Percentiles rank a stretch among this genome's conserved stretches.
phyloP scores from a whole-genome alignment of 495 filamentous ascomycete genomes.

The Xylaria scruposa region DNA sequence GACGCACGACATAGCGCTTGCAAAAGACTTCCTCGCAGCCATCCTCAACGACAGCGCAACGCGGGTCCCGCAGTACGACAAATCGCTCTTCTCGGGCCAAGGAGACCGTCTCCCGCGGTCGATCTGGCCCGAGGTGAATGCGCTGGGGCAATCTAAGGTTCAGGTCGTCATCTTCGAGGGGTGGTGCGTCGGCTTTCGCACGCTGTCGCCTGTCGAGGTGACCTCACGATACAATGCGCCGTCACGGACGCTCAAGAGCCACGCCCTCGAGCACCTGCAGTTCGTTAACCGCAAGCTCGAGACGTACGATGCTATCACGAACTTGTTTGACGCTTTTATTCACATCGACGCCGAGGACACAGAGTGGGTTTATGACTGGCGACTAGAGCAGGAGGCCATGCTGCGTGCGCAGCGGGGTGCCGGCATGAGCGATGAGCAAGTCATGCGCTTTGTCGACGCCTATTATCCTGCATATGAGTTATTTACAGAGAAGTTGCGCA shows the following conservation, averaged over 20 bases:
- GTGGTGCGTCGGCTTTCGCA: conserved; percentile 88
- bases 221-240: conserved; percentile 61
- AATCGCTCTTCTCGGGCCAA: conserved; percentile 74
- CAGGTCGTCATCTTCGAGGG: conserved; percentile 85
- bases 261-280: conserved; percentile 69
- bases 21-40: conserved; percentile 64
- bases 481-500: conserved; percentile 70
- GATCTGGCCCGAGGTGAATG: conserved; percentile 70
- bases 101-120: conserved; percentile 74
- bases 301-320: conserved; percentile 74
- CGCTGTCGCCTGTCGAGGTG: conserved; percentile 62
- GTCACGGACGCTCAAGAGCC: conserved; percentile 59
- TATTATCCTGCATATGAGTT: conserved; percentile 73
- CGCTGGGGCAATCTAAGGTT: conserved; percentile 55
- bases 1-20: conserved; percentile 82
- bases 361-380: conserved; percentile 86
- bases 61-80: conserved; percentile 83
- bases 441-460: conserved; percentile 60
- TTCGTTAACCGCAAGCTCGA: conserved; percentile 75
- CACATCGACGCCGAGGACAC: conserved; percentile 85
- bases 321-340: conserved; percentile 80
- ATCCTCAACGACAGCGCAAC: conserved; percentile 60
- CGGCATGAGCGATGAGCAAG: conserved; percentile 74
- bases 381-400: conserved; percentile 77
- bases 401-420: conserved; percentile 64